Evolutionary conservation across 2,329 filamentous ascomycete species (phyloP), one percentile per base, ranked within the genome.

Genomic region (Penicillium paneum): DNA sequence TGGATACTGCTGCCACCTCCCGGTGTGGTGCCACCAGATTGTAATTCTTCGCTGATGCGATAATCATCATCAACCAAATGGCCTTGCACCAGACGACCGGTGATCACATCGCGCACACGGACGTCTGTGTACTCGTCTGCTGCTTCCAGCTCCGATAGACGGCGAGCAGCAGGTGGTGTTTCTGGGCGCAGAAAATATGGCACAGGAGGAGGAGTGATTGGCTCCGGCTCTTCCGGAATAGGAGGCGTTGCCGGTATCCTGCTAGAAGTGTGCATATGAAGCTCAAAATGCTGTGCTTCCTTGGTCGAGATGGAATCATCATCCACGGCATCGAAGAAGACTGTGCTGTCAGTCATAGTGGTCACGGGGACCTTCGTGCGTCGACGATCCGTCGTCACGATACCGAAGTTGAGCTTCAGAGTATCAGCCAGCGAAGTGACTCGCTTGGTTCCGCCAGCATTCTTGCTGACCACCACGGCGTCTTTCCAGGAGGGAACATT

Each of bases 381-480:
- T 49, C 88, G 80, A 67, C 84, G 86, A 41, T 79, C 78, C 34
- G 79, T 79, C 43, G 78, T 78, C 52, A 99, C 91, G 69, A 99
- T 91, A 63, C 94, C 94, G 65, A 99, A 99, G 78, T 95, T 97
- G 64, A 99, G 83, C 80, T 97, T 97, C 64, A 99, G 77, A 2
- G 91, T 91, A 76, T 99, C 94, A 57, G 94, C 94, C 51, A 99
- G 80, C 28, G 93, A 97, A 13, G 94, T 99, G 36, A 97, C 94
- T 62, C 94, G 85, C 79, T 99, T 99, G 45, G 94, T 97, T 55
- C 94, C 94, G 52, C 94, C 94, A 1, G 94, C 90, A 69, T 99
- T 99, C 79, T 99, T 99, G 70, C 93, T 97, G 21, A 99, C 94
- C 15, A 97, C 92, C 7, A 99, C 94, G 10, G 91, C 91, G 64